Evolutionary conservation across 768 basidiomycete species (phyloP).

Genomic region (Termitomyces sp.): DNA sequence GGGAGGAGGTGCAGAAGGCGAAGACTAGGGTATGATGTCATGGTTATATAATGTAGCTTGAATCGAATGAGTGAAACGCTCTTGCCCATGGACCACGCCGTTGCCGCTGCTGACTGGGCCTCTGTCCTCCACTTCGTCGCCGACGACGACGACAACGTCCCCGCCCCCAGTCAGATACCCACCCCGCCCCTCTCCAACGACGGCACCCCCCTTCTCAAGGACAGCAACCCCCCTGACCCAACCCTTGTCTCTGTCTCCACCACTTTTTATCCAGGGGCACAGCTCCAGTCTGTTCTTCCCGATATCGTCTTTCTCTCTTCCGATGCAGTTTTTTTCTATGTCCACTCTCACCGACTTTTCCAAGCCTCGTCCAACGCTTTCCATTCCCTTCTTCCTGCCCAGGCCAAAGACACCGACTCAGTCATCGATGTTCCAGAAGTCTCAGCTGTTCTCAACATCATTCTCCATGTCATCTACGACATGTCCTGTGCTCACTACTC

Average conservation of each 20-base stretch:
- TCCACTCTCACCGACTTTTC: conserved; percentile 59
- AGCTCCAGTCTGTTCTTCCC: conserved; percentile 50
- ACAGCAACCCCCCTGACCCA: conserved; percentile 41
- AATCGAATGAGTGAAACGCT: background rate
- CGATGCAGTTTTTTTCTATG: conserved; percentile 84
- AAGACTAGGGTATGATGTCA: conserved; percentile 35
- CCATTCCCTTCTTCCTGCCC: conserved; percentile 47
- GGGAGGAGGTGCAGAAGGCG: conserved; percentile 78
- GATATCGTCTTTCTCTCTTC: conserved; percentile 67
- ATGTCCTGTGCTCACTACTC: conserved; percentile 74
- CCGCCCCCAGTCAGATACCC: conserved; percentile 47
- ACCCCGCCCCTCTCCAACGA: conserved; percentile 57
- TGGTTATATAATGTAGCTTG: conserved; percentile 12
- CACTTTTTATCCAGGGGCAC: conserved; percentile 73
- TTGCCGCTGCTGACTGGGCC: conserved; percentile 26
- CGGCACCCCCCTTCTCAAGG: conserved; percentile 11
- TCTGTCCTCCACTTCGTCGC: conserved; percentile 43
- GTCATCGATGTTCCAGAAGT: conserved; percentile 60
- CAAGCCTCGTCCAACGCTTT: conserved; percentile 63
- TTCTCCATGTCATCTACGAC: conserved; percentile 71
- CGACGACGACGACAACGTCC: conserved; percentile 38
- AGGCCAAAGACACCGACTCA: conserved; percentile 39
- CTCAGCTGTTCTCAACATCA: conserved; percentile 63
- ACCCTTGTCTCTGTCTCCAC: conserved; percentile 72
- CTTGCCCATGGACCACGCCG: conserved; percentile 40